Evolutionary conservation across 257 asterid genomes (phyloP), one percentile per base, ranked within the genome.

Genomic region (Scutellaria galericulata): DNA sequence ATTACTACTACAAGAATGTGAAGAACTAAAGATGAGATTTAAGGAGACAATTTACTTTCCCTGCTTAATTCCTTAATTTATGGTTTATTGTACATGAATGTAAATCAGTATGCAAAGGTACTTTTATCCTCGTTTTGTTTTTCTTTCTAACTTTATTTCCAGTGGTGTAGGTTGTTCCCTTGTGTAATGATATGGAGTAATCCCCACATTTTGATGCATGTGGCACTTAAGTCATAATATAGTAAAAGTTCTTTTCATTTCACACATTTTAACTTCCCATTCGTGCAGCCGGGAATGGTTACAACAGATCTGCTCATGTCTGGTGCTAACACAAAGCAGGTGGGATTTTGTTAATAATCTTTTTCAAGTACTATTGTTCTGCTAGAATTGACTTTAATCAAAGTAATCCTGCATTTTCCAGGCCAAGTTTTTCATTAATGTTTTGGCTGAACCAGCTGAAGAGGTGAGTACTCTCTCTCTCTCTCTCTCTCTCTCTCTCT

Each of bases 291-390:
- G 54, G 98, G 98, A 71, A 93, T 93, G 98, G 98, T 93, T 37
- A 93, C 98, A 3, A 93, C 97, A 27, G 98, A 93, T 83, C 98
- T 93, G 75, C 96, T 93, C 76, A 87, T 93, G 98, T 86, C 96
- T 18, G 98, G 97, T 39, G 96, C 96, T 51, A 87, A 87, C 80
- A 89, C 97, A 40, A 91, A 93, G 88, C 98, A 93, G 95, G 98
- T 83, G 56, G 56, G 24, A 52, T 31, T 56, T 64, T 70, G 62
- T 66, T 51, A 50, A 47, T 6, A 1, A 64, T 56, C 1, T 56
- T 67, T 74, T 13, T 27, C n/a, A 5, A 40, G 0, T 20, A 20
- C 27, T 53, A 41, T 31, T 64, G n/a, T 59, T 27, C 27, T 54
- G 68, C 54, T 46, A 70, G 54, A 55, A 45, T 61, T 67, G 27